These are phyloP conservation scores for Micractinium sp. DNA, from an alignment of 139 green algal species.

Conservation along the genomic window DNA sequence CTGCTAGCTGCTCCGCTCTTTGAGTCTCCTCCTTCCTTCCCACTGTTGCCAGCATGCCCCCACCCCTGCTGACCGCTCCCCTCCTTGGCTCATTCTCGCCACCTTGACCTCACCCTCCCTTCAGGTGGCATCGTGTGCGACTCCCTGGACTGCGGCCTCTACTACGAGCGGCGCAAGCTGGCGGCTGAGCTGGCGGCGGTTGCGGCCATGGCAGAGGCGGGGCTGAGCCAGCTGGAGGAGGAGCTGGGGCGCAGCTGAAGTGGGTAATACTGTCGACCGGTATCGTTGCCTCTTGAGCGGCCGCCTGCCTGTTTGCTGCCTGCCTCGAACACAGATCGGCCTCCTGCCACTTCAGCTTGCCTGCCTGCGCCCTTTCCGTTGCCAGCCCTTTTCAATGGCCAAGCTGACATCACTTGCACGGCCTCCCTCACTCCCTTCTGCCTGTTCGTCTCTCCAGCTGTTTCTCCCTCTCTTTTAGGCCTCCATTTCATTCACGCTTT, in stretches of 20 bases:
- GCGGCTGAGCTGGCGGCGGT: conserved; percentile 58
- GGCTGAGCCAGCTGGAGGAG: conserved; percentile 41
- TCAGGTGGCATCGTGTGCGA: conserved; percentile 80
- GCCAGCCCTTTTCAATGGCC: no score
- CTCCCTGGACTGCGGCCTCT: conserved; percentile 91
- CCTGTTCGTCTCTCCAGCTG: no score
- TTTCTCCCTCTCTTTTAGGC: no score
- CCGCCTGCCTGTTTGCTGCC: no score
- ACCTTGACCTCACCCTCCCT: neutral
- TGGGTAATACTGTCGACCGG: no score
- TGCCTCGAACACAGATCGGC: no score
- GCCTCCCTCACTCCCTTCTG: no score
- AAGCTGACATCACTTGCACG: no score
- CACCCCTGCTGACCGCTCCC: neutral
- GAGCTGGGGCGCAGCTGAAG: neutral
- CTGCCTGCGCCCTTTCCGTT: no score
- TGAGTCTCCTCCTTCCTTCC: neutral
- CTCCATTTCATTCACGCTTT: no score
- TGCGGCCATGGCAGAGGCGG: conserved; percentile 54
- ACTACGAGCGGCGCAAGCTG: conserved; percentile 89
- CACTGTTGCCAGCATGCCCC: neutral
- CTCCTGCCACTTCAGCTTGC: no score
- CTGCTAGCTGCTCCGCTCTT: neutral
- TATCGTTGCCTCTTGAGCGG: no score
- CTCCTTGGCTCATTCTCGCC: neutral